phyloP scores from a whole-genome alignment of 345 rosid species.

The Rhizophora mangle region DNA sequence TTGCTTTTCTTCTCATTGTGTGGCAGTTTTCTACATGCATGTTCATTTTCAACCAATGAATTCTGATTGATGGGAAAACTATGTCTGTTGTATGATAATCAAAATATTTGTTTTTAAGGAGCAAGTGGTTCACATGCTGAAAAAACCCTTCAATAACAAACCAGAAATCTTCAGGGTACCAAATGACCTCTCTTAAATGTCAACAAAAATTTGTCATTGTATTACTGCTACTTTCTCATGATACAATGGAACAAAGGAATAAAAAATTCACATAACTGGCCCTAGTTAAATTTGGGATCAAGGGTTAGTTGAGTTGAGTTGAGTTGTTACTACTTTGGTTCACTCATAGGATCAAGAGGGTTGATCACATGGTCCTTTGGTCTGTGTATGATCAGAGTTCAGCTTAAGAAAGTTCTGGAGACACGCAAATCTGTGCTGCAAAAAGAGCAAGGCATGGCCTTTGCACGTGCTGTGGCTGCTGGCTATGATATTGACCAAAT shows the following conservation, averaged over 20 bases:
- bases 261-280: too few species aligned
- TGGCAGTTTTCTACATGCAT: too few species aligned
- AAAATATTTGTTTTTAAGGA: background rate
- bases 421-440: slow-evolving; percentile 70
- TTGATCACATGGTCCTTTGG: background rate
- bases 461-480: slow-evolving; percentile 99
- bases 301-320: too few species aligned
- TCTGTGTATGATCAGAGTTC: slow-evolving; percentile 46
- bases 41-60: too few species aligned
- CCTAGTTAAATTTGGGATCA: background rate
- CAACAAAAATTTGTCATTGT: too few species aligned
- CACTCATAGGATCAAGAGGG: background rate
- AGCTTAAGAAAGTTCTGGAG: slow-evolving; percentile 87
- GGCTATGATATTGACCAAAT: slow-evolving; percentile 82
- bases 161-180: too few species aligned
- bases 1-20: too few species aligned
- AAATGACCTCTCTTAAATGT: too few species aligned
- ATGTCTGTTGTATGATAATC: background rate
- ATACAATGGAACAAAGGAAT: too few species aligned
- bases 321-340: background rate
- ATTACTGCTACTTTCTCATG: too few species aligned
- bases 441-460: slow-evolving; percentile 99
- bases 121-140: background rate
- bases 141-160: background rate
- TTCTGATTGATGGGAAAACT: too few species aligned